Evolutionary conservation across 2,329 filamentous ascomycete genomes (phyloP), one percentile per base, ranked within the genome.

Genomic region (Plenodomus lindquistii): DNA sequence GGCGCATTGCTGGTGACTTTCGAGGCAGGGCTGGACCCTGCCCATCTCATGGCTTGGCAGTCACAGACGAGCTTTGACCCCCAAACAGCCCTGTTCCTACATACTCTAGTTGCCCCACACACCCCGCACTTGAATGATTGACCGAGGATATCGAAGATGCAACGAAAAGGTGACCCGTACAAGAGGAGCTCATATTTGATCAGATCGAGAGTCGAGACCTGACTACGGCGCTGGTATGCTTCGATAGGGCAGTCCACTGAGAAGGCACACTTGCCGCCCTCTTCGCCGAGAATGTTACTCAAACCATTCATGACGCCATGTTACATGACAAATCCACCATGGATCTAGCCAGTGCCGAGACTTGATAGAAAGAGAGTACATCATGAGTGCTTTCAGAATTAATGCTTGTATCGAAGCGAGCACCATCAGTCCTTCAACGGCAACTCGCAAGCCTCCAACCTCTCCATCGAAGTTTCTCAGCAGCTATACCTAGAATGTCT

Each of bases 401-500:
- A 8, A 31, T 31, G 27, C 15, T 15, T 31, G 27, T 13, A 31
- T 8, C 27, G 4, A 15, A 11, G 27, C 6, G 27, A 15, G 27
- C 27, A 7, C 27, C 27, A 15, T 7, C 11, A 15, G 4, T 31
- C 4, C 27, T 31, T 8, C 27, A 31, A 31, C 27, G 27, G 15
- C 27, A 15, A 7, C 11, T 31, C 11, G 6, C 15, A 22, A 15
- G 35, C n/a, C 18, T 16, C 16, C 24, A 52, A 13, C 22, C n/a
- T n/a, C n/a, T n/a, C n/a, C n/a, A n/a, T n/a, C n/a, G n/a, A n/a
- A n/a, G n/a, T n/a, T n/a, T n/a, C n/a, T n/a, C n/a, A n/a, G n/a
- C n/a, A n/a, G n/a, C n/a, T n/a, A n/a, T n/a, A n/a, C n/a, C 27
- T 13, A 31, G 27, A 7, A 70, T 71, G 66, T 59, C 66, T 15